These are phyloP conservation scores for Thelephora aurantiotincta DNA, from an alignment of 768 basidiomycete species.

Conservation along the genomic window DNA sequence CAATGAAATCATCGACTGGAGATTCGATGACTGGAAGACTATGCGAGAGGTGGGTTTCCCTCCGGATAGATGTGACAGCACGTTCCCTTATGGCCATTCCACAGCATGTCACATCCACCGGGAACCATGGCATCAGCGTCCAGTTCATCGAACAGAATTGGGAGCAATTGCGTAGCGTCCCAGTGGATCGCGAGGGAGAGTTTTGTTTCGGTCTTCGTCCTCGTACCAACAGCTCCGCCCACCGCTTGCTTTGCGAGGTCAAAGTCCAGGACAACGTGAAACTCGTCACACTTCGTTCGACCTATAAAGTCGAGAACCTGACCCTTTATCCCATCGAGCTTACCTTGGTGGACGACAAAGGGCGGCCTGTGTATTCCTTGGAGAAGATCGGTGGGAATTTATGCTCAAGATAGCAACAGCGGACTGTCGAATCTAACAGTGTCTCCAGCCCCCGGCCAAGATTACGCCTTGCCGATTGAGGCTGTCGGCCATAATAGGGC, in stretches of 20 bases:
- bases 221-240: conserved; percentile 52
- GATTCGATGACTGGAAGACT: conserved; percentile 92
- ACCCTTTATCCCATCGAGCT: conserved; percentile 89
- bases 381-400: conserved; percentile 59
- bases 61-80: not conserved
- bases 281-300: conserved; percentile 85
- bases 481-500: conserved; percentile 72
- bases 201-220: conserved; percentile 81
- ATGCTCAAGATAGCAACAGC: not conserved
- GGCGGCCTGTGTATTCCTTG: conserved; percentile 65
- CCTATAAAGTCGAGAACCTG: conserved; percentile 80
- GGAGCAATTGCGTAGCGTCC: conserved; percentile 80
- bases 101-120: conserved; percentile 32
- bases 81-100: not conserved
- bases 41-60: conserved; percentile 64
- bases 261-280: conserved; percentile 87
- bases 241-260: conserved; percentile 81
- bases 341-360: conserved; percentile 74
- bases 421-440: not conserved
- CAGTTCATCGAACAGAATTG: conserved; percentile 75
- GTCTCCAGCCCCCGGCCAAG: conserved; percentile 61
- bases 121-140: conserved; percentile 79
- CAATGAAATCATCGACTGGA: conserved; percentile 78
- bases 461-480: conserved; percentile 83
- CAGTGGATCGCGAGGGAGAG: conserved; percentile 90